Evolutionary conservation across 345 rosid genomes (phyloP), one percentile per base, ranked within the genome.

Genomic region (Noccaea caerulescens): DNA sequence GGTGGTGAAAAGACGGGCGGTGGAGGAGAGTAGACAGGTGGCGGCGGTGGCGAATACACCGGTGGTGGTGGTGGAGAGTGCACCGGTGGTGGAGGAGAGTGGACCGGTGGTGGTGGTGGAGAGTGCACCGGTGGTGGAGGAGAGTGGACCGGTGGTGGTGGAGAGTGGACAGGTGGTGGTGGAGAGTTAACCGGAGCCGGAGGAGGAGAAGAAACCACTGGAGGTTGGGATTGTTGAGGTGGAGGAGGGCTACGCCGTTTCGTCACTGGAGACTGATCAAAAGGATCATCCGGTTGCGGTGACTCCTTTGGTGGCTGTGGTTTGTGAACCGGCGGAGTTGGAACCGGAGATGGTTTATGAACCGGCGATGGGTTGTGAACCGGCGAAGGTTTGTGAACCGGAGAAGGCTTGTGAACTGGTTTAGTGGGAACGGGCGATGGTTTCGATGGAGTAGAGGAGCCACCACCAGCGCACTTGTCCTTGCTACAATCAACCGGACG

Each of bases 401-500:
- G 60, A 2, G 30, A 27, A 2, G 30, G 30, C n/a, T 44, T 13
- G 20, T n/a, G 55, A 20, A 50, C 43, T 10, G 79, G 67, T 3
- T 18, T 0, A 13, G 67, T 10, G 32, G 61, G 44, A 57, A 58
- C 63, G 10, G 75, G 77, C 0, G 72, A 58, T 58, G 77, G 66
- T 50, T 18, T 34, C 9, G 83, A 75, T 18, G 67, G 16, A 46
- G 79, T 37, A 41, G 47, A 66, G 6, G 54, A 58, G 8, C 68
- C 77, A 34, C 72, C 72, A 36, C 77, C 80, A 12, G 75, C 61
- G 4, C 88, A 84, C 51, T 72, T 62, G 30, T 82, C 86, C 80
- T 83, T 84, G 83, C 79, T 89, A 55, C 98, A 92, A 61, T 92
- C 96, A 41, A 89, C 87, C 1, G 89, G 89, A 7, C 66, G 72